Base-by-base conservation (phyloP, 176 grass and related monocot species). In the Oryza glaberrima region DNA sequence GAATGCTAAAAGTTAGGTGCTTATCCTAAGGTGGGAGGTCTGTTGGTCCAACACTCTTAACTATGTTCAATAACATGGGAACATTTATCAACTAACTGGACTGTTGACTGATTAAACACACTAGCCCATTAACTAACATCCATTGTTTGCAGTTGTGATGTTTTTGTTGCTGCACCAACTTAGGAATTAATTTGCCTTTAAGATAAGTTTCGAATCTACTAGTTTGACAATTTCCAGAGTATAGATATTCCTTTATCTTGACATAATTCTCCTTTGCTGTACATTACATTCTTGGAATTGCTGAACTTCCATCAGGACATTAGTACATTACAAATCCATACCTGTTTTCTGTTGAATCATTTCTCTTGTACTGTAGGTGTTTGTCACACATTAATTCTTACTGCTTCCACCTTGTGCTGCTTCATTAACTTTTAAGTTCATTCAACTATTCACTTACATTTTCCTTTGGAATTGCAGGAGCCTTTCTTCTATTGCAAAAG, bases 401-500 rank as follows among this genome's bases (percentile, higher is more conserved):
- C n/a, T 36, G 19, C 46, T 77, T 60, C 32, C 12, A 47, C 36
- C 16, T 28, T 70, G 17, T 92, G 6, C 75, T 83, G 48, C 4
- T 68, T 44, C 77, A 17, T 56, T 81, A 73, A 19, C 49, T 84
- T 90, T 64, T 19, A 45, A 73, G 67, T 28, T 65, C 58, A 60
- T 23, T 70, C 36, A 51, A 38, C 81, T 17, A 77, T 81, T 76
- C 77, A 11, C 1, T 75, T 49, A 74, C 45, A 41, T 41, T 61
- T 38, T 23, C 52, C 65, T 83, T 88, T 86, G 38, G 41, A 70
- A 77, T 79, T 82, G 69, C 85, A 95, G 95, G 85, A 90, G 92
- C 73, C 95, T 98, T 92, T 88, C 77, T 85, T 92, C 90, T 11
- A 92, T 98, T 60, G 90, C 91, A 3, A 92, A 91, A 80, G 95